phyloP scores from a whole-genome alignment of 2,329 filamentous ascomycete species.

The Aaosphaeria pasadenensis region DNA sequence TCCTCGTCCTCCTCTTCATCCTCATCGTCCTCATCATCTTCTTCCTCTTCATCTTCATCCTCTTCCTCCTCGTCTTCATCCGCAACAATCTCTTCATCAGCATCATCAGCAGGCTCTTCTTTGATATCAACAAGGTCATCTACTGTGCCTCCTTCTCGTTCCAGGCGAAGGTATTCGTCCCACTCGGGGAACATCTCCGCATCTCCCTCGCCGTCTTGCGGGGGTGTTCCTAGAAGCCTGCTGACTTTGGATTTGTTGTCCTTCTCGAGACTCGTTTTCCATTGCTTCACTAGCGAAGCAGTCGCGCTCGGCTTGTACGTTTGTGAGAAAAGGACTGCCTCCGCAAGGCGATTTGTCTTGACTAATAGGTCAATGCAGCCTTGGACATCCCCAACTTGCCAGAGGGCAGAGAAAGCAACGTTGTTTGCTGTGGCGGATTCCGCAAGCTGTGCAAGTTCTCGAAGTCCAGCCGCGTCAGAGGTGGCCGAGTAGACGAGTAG shows the following conservation, averaged over 20 bases:
- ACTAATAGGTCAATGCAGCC: constrained; percentile 77
- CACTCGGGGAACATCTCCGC: constrained; percentile 94
- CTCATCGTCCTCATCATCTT: constrained; percentile 14
- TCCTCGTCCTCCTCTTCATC: constrained; percentile 9
- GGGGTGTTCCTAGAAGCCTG: constrained; percentile 78
- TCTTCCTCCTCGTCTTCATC: constrained; percentile 19
- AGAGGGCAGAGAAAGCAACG: constrained; percentile 85
- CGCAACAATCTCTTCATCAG: constrained; percentile 29
- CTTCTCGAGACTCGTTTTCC: constrained; percentile 83
- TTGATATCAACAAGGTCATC: constrained; percentile 28
- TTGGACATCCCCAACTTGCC: constrained; percentile 80
- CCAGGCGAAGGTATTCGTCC: constrained; percentile 83
- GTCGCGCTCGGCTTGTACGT: constrained; percentile 88
- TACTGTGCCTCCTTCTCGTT: constrained; percentile 63
- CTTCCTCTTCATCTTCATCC: constrained; percentile 28
- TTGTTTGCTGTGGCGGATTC: constrained; percentile 79
- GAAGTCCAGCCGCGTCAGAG: constrained; percentile 71
- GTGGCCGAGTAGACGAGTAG: constrained; percentile 87
- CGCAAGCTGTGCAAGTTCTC: constrained; percentile 70
- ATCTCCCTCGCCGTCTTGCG: constrained; percentile 57
- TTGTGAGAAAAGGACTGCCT: constrained; percentile 88
- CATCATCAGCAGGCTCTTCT: constrained; percentile 24
- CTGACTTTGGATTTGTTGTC: constrained; percentile 81
- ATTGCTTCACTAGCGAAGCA: constrained; percentile 64
- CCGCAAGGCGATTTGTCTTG: constrained; percentile 74